Base-by-base conservation (phyloP, 495 filamentous ascomycete genomes). In the Parathielavia appendiculata region DNA sequence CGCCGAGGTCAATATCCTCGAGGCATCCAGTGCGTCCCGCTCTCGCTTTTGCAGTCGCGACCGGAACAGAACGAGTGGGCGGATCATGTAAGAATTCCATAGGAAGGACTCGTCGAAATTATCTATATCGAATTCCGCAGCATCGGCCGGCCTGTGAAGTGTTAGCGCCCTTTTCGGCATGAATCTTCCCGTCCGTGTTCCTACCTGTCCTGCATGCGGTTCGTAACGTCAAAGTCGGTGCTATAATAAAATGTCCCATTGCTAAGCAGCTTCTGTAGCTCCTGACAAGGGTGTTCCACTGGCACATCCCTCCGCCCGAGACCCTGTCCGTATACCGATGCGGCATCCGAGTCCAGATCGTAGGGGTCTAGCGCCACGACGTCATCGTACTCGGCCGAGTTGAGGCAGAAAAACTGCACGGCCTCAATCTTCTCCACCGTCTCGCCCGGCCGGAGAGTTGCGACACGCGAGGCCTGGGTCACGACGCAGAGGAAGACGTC, bases 161-260 rank as follows among this genome's bases (percentile, higher is more conserved):
- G 63, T 66, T 47, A 73, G 63, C 41, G 55, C 43, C 19, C 0
- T 13, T 1, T 39, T 20, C 9, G n/a, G 13, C 14, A 32, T 9
- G 1, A 2, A 32, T 9, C 1, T 2, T 9, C 23, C 1, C 41
- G 35, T n/a, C 47, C 23, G 50, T 16, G 14, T 43, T 64, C 81
- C 69, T 72, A 92, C 87, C 92, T 86, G 64, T 96, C 87, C 73
- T 98, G 93, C 61, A 97, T 76, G 60, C 93, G 82, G 71, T 92
- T 92, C 23, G 93, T 97, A 20, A 98, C 80, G 70, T 97, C 92
- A 68, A 98, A 98, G 73, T 97, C 89, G 32, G 90, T 86, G 65
- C 92, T 97, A 71, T 96, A 98, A 70, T 97, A 97, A 68, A 98
- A 98, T 13, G 87, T 96, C n/a, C 95, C 91, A 72, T 93, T 89